Evolutionary conservation across 2,329 filamentous ascomycete genomes (phyloP).

Genomic region (Aspergillus carbonarius): DNA sequence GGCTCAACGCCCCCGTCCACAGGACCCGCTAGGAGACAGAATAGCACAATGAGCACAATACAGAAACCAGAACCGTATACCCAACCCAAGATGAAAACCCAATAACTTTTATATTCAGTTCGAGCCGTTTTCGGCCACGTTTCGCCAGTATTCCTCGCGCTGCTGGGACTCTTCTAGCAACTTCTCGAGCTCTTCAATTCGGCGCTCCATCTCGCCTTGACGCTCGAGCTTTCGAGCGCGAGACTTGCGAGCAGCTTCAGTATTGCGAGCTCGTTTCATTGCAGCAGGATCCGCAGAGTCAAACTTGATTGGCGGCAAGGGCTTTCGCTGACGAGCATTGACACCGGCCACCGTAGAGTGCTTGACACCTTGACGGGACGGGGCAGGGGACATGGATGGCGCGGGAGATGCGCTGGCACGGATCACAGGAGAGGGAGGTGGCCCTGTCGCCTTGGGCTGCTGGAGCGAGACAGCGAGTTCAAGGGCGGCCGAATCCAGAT

Average conservation of each 20-base stretch:
- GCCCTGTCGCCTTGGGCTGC: slow-evolving; percentile 17
- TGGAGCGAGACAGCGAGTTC: slow-evolving; percentile 30
- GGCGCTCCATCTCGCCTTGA: slow-evolving; percentile 70
- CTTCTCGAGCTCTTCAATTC: slow-evolving; percentile 67
- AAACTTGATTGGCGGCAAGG: slow-evolving; percentile 73
- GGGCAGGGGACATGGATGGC: slow-evolving; percentile 41
- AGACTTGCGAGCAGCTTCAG: slow-evolving; percentile 88
- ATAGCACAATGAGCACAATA: slow-evolving; percentile 20
- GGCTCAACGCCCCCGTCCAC: slow-evolving; percentile 38
- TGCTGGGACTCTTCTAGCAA: slow-evolving; percentile 33
- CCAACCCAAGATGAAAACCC: slow-evolving; percentile 7
- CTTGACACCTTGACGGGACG: slow-evolving; percentile 21
- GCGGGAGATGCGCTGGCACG: slow-evolving; percentile 17
- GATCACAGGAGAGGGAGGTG: slow-evolving; percentile 28
- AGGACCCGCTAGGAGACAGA: slow-evolving; percentile 19
- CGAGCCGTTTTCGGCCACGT: slow-evolving; percentile 26
- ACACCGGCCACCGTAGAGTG: slow-evolving; percentile 43
- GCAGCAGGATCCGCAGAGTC: slow-evolving; percentile 74
- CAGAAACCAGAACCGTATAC: slow-evolving; percentile 12
- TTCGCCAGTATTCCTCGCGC: slow-evolving; percentile 41
- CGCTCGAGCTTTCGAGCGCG: slow-evolving; percentile 79
- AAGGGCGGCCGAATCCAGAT: slow-evolving; percentile 34
- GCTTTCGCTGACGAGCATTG: slow-evolving; percentile 72
- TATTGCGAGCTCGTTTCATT: slow-evolving; percentile 91
- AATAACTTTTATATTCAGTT: slow-evolving; percentile 19